phyloP scores from a whole-genome alignment of 1,284 basidiomycete species.

The Sanguinoderma infundibulare region DNA sequence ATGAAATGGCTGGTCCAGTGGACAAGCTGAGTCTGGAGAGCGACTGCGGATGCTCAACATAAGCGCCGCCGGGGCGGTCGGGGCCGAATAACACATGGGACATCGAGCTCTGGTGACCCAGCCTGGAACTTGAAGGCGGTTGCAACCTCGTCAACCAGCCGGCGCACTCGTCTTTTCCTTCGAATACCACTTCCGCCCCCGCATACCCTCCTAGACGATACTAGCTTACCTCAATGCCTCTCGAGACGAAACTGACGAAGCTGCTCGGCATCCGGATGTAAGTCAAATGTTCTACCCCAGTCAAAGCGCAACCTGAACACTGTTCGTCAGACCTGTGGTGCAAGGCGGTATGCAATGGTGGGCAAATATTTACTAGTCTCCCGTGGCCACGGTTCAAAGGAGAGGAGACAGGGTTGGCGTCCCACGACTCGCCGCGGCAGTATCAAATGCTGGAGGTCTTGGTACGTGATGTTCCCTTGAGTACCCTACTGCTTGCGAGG shows the following conservation, averaged over 20 bases:
- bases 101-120: too few species aligned
- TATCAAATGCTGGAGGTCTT: constrained; percentile 87
- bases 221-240: constrained; percentile 12
- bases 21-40: too few species aligned
- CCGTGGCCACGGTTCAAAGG: neutral
- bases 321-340: constrained; percentile 61
- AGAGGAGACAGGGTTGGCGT: constrained; percentile 67
- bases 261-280: constrained; percentile 61
- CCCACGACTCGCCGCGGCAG: constrained; percentile 76
- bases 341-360: constrained; percentile 91
- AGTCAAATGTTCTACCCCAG: constrained; percentile 27
- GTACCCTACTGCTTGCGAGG: neutral
- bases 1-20: too few species aligned
- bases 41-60: too few species aligned
- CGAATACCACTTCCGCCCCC: neutral
- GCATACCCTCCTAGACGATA: neutral
- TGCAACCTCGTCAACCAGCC: too few species aligned
- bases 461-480: constrained; percentile 42
- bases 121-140: too few species aligned
- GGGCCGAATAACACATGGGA: too few species aligned
- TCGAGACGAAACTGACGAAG: constrained; percentile 52
- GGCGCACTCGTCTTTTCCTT: neutral
- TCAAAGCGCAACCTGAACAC: neutral
- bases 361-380: constrained; percentile 18
- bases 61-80: too few species aligned